phyloP scores from a whole-genome alignment of 202 grass and related monocot species.

The Panicum hallii region DNA sequence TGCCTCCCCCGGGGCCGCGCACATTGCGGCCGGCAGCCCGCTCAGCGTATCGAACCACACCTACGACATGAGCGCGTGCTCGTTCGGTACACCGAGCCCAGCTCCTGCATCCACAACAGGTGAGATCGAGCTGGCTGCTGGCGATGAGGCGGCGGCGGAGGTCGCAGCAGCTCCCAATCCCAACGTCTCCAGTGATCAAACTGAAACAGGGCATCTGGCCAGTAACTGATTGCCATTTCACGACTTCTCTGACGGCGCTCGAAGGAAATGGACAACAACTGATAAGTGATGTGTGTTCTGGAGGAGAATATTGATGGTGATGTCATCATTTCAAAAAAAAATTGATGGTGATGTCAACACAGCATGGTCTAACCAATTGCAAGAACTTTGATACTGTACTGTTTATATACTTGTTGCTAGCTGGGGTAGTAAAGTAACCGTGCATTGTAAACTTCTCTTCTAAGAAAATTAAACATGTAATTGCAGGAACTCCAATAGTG shows the following conservation, averaged over 20 bases:
- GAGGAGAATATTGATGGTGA: background rate
- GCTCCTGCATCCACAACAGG: background rate
- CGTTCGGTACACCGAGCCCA: slow-evolving; percentile 14
- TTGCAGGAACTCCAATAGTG: too few species aligned
- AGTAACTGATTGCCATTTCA: background rate
- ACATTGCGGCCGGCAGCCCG: slow-evolving; percentile 14
- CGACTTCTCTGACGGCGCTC: background rate
- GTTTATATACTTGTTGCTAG: background rate
- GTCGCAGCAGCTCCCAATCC: background rate
- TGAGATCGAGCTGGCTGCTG: slow-evolving; percentile 32
- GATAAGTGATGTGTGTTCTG: background rate
- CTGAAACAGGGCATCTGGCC: background rate
- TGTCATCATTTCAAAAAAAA: background rate
- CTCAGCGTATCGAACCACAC: slow-evolving; percentile 40
- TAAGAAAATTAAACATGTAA: background rate
- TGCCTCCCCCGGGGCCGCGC: background rate
- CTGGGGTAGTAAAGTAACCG: background rate
- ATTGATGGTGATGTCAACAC: too few species aligned
- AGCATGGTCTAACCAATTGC: background rate
- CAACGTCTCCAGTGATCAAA: background rate
- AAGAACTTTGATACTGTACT: background rate
- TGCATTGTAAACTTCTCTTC: background rate
- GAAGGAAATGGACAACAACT: background rate
- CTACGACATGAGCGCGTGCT: slow-evolving; percentile 16
- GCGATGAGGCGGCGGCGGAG: background rate